These are phyloP conservation scores for Pseudopyrenochaeta lycopersici DNA, from an alignment of 2,329 filamentous ascomycete species.

Conservation along the genomic window DNA sequence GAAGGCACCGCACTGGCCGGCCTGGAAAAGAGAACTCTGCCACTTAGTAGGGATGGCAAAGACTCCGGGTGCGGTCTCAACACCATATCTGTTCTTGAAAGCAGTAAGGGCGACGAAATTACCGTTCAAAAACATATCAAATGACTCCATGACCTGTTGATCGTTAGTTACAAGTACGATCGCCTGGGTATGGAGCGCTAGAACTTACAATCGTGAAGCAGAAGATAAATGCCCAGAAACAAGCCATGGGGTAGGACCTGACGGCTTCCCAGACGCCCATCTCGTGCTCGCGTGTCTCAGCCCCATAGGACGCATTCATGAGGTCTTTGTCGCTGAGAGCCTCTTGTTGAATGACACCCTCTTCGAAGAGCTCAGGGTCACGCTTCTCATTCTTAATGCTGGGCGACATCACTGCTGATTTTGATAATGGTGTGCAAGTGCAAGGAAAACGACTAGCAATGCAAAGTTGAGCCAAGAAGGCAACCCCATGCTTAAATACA, in stretches of 20 bases:
- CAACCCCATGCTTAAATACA: too few relatives aligned
- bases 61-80: constrained; percentile 36
- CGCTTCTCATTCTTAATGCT: too few relatives aligned
- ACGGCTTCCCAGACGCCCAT: constrained; percentile 61
- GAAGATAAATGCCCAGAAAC: constrained; percentile 63
- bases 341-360: constrained; percentile 19
- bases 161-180: constrained; percentile 1
- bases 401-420: too few relatives aligned
- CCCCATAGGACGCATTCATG: constrained; percentile 58
- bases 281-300: constrained; percentile 62
- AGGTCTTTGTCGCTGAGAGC: constrained; percentile 31
- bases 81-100: constrained; percentile 60
- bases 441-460: too few relatives aligned
- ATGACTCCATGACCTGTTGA: constrained; percentile 69
- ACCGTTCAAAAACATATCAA: constrained; percentile 67
- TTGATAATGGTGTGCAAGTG: too few relatives aligned
- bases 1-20: constrained; percentile 66
- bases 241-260: constrained; percentile 61
- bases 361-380: constrained; percentile 2
- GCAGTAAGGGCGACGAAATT: constrained; percentile 63
- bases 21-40: constrained; percentile 66
- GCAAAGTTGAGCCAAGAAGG: too few relatives aligned
- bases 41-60: constrained; percentile 61
- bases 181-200: not conserved
- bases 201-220: constrained; percentile 61